These are phyloP conservation scores for Auriscalpium vulgare DNA, from an alignment of 768 basidiomycete genomes.

Conservation along the genomic window DNA sequence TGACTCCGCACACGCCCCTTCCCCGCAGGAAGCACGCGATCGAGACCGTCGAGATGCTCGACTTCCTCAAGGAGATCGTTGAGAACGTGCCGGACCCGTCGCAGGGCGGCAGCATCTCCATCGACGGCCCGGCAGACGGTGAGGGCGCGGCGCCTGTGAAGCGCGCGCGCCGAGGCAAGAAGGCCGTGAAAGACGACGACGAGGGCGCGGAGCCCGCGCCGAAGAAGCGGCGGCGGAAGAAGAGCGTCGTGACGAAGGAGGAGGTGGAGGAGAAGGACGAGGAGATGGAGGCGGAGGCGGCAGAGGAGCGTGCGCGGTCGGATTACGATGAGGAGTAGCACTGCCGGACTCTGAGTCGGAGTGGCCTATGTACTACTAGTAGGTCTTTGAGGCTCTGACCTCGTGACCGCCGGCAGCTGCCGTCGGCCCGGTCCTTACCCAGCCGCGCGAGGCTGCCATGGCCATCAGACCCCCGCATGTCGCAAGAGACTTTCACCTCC, in stretches of 20 bases:
- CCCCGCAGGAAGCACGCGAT: conserved; percentile 82
- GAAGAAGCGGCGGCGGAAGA: conserved; percentile 46
- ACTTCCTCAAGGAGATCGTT: conserved; percentile 92
- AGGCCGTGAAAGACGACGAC: conserved; percentile 31
- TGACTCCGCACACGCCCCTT: background rate
- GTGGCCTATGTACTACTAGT: too few relatives aligned
- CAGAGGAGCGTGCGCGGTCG: background rate
- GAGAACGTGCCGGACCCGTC: conserved; percentile 82
- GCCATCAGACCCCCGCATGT: too few relatives aligned
- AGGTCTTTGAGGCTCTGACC: too few relatives aligned
- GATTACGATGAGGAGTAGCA: background rate
- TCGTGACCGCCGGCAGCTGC: too few relatives aligned
- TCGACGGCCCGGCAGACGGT: conserved; percentile 56
- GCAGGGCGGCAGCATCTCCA: conserved; percentile 68
- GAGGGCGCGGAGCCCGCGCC: conserved; percentile 31
- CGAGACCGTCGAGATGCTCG: conserved; percentile 79
- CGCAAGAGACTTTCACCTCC: too few relatives aligned
- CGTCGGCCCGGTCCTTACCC: too few relatives aligned
- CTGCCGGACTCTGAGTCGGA: too few relatives aligned
- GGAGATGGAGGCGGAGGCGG: conserved; percentile 19
- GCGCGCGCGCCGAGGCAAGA: conserved; percentile 54
- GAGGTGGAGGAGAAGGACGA: conserved; percentile 29
- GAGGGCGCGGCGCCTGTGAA: conserved; percentile 37
- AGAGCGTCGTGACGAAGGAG: conserved; percentile 29
- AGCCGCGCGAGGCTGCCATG: too few relatives aligned